phyloP scores from a whole-genome alignment of 805 yeast genomes.

The Yarrowia sp. region DNA sequence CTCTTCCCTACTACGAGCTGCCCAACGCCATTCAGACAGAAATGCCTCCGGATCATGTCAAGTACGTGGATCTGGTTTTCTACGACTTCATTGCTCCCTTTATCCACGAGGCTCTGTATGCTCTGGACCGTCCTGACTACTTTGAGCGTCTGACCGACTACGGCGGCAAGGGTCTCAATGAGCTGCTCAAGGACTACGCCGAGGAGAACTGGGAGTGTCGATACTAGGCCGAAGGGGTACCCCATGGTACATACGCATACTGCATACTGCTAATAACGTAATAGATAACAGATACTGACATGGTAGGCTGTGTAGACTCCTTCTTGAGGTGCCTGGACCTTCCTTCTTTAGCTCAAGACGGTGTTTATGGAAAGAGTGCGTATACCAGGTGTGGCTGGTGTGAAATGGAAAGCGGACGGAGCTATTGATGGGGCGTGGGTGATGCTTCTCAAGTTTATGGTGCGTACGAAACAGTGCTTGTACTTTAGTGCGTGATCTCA shows the following conservation, averaged over 20 bases:
- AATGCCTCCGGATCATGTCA: constrained; percentile 46
- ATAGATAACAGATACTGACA: too few species aligned
- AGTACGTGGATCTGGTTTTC: constrained; percentile 71
- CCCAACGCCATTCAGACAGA: constrained; percentile 80
- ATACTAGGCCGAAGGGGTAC: neutral
- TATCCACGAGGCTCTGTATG: constrained; percentile 56
- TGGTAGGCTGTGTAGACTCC: too few species aligned
- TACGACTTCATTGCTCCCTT: constrained; percentile 74
- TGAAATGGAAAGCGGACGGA: too few species aligned
- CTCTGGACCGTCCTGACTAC: constrained; percentile 44
- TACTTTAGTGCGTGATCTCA: too few species aligned
- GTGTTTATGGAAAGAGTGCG: too few species aligned
- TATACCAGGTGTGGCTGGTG: too few species aligned
- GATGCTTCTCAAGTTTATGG: too few species aligned
- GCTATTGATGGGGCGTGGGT: too few species aligned
- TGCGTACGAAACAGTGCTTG: too few species aligned
- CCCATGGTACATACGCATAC: neutral
- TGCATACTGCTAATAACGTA: neutral
- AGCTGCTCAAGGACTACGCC: constrained; percentile 24
- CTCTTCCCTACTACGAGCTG: constrained; percentile 63
- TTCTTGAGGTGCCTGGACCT: too few species aligned
- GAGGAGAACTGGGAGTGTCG: constrained; percentile 25
- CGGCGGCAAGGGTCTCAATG: constrained; percentile 40
- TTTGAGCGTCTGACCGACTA: constrained; percentile 40
- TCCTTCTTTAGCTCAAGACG: too few species aligned